These are phyloP conservation scores for Ogataea allantospora DNA, from an alignment of 805 yeast species.

Conservation along the genomic window DNA sequence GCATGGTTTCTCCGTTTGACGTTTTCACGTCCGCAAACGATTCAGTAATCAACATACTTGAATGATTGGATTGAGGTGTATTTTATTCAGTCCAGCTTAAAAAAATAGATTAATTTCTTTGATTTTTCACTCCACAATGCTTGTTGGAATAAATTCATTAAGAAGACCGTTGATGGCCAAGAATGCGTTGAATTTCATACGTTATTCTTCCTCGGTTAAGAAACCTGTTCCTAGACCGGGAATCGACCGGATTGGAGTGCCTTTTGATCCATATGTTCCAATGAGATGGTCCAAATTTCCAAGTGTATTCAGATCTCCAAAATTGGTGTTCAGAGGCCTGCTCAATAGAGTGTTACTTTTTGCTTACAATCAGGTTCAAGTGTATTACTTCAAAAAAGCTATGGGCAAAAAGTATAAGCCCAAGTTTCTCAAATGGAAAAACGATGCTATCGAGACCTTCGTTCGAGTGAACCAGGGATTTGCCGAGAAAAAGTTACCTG, in stretches of 20 bases:
- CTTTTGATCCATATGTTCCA: slow-evolving; percentile 47
- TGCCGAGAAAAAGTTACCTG: slow-evolving; percentile 54
- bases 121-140: slow-evolving; percentile 4
- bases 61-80: slow-evolving; percentile 6
- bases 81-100: not conserved
- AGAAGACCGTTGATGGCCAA: not conserved
- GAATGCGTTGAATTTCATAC: slow-evolving; percentile 5
- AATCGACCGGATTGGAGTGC: slow-evolving; percentile 36
- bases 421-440: slow-evolving; percentile 75
- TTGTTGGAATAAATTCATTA: slow-evolving; percentile 3
- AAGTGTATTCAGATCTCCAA: slow-evolving; percentile 37
- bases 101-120: not conserved
- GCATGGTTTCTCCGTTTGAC: slow-evolving; percentile 62
- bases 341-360: slow-evolving; percentile 64
- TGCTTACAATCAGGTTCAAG: slow-evolving; percentile 61
- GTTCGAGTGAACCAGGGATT: slow-evolving; percentile 80
- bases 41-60: slow-evolving; percentile 67
- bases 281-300: slow-evolving; percentile 48
- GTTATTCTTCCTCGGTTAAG: slow-evolving; percentile 20
- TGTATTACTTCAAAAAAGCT: slow-evolving; percentile 40
- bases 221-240: slow-evolving; percentile 29
- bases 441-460: slow-evolving; percentile 73
- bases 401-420: slow-evolving; percentile 50
- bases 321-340: slow-evolving; percentile 42
- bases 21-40: slow-evolving; percentile 62